Evolutionary conservation across 176 grass and related monocot genomes (phyloP), one percentile per base, ranked within the genome.

Genomic region (Aegilops bicornis): DNA sequence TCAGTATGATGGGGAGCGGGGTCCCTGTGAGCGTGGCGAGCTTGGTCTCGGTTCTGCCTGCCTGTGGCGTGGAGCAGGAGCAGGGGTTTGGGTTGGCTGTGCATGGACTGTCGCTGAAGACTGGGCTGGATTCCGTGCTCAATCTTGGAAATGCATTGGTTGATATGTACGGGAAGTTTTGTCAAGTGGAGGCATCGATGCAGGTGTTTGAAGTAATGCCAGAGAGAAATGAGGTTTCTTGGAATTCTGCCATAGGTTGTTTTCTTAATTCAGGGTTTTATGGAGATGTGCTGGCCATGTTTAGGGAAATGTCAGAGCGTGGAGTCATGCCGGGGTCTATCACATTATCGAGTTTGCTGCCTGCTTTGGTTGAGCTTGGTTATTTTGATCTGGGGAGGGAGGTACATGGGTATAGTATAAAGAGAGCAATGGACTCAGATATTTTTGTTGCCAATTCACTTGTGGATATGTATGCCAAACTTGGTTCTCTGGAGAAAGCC

Each of bases 401-500:
- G 84, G 75, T 94, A 2, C 93, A 98, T 48, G 89, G 75, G 6
- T 95, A 91, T 66, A 69, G 81, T 67, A 61, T 98, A 39, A 94
- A 85, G 70, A 87, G 83, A 83, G 71, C 61, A 37, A 81, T 95
- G 81, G 80, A 88, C 60, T 77, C 66, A 1, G 91, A 95, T 87
- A 81, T 98, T 82, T 98, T 93, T 76, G 71, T 95, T 78, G 81
- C 91, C 23, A 98, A 95, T 72, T 94, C 93, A 54, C 73, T 92
- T 4, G 69, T 98, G 35, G 93, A 98, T 85, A 98, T 98, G 93
- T 98, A 98, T 82, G 89, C 91, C 15, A 98, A 98, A 79, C 92
- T 68, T 23, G 91, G 93, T 73, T 87, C n/a, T 88, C 65, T 84
- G 23, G 78, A 86, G 17, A 92, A 88, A 80, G 91, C 86, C 19